Evolutionary conservation across 805 yeast genomes (phyloP), one percentile per base, ranked within the genome.

Genomic region (Cyberlindnera xylosilytica): DNA sequence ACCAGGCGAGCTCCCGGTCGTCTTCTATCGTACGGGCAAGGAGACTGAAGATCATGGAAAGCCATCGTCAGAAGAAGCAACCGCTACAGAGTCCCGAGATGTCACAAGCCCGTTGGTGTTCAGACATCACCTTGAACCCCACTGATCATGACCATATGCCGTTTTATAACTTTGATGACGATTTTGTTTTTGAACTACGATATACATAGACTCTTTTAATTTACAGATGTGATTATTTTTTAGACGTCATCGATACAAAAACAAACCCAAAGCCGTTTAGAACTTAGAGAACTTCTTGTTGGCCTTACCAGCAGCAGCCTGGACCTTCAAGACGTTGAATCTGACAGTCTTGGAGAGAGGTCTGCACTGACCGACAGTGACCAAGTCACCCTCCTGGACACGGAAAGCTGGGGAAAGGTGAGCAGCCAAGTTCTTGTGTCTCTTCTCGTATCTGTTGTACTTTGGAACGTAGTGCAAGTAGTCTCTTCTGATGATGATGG

Each of bases 371-470:
- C 99, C 99, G 74, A 93, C 97, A 65, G 96, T 90, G 67, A 93
- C 99, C 60, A 85, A 79, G 71, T 93, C 99, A 83, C 99, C 99
- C 73, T 90, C 98, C 73, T 78, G 78, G 65, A 91, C 97, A 80
- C 99, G 95, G 98, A 93, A 93, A 76, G 98, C 98, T 78, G 99
- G 99, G 60, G 98, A 91, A 68, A 93, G 87, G 81, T 93, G 99
- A 66, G 97, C 99, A 73, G 99, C 95, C 57, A 93, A 82, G 85
- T 93, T 93, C 93, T 93, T 93, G 87, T 93, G 99, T 82, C 99
- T 89, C 87, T 93, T 93, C 82, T 93, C 99, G 87, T 89, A 93
- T 87, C 99, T 90, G 96, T 91, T 93, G 82, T 93, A 93, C 85
- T 93, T 93, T 76, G 98, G 96, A 74, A 93, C 87, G 81, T 88